Evolutionary conservation across 2,329 filamentous ascomycete genomes (phyloP), one percentile per base, ranked within the genome.

Genomic region (Ophiostoma montium): DNA sequence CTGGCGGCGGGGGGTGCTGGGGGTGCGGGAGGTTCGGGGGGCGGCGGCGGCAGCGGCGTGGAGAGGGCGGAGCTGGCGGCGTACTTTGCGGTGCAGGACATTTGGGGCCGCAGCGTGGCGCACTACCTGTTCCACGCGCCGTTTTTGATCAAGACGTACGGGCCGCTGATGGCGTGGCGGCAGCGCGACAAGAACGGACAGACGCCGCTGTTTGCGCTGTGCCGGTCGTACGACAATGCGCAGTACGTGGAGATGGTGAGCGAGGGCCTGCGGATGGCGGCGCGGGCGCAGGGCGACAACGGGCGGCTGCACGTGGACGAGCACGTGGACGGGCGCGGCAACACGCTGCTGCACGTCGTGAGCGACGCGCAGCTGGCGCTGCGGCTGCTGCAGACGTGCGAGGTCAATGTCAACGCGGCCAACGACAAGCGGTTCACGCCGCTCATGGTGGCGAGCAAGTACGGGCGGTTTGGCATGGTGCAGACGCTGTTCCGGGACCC

Each of bases 381-480:
- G 48, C 76, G 78, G 52, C 83, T 96, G 36, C 70, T 98, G 33
- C 76, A 84, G 50, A 76, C 82, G 52, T 94, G 89, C 65, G 92
- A 98, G 57, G 84, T 88, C n/a, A 88, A 98, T 60, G 86, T 90
- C 49, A 98, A 98, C 65, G 89, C 90, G 9, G 84, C 82, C 9
- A 98, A 98, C 60, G 89, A 96, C 58, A 95, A 87, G 67, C 83
- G 79, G 44, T 96, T 98, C 61, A 98, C 94, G 0, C 82, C 92
- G 2, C 71, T 98, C 50, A 98, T 98, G 92, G 84, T 98, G 54
- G 90, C 90, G 8, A 96, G 90, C 74, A 98, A 98, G 63, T 98
- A 96, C 61, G 92, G 92, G 32, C 79, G 92, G 54, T 84, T 94
- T 48, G 92, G 96, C 58, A 86, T 95, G 71, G 90, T 98, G 16